Percentiles rank a stretch among this genome's conserved stretches.
Conservation (phyloP, 106 monocot species). For the Platanthera guangdongensis region DNA sequence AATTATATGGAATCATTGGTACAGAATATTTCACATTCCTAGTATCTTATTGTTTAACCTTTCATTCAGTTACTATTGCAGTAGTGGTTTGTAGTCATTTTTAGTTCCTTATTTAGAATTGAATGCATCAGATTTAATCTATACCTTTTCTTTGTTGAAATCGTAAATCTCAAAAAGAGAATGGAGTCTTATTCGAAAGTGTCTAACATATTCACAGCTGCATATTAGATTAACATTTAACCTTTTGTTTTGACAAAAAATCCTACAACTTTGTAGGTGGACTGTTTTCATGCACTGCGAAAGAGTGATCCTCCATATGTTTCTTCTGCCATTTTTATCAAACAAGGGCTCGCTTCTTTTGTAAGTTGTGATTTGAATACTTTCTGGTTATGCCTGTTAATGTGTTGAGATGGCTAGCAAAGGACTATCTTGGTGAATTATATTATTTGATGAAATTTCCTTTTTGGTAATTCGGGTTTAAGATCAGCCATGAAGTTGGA, state of each 20-base stretch:
- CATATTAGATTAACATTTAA: neutral
- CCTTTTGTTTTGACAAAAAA: neutral
- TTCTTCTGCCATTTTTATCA: constrained; percentile 73
- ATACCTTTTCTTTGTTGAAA: neutral
- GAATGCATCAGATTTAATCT: neutral
- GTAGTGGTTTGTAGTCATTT: neutral
- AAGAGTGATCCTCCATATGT: constrained; percentile 96
- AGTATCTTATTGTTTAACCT: neutral
- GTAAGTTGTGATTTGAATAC: constrained; percentile 41
- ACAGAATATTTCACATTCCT: neutral
- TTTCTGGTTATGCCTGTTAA: neutral
- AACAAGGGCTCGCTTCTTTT: constrained; percentile 88
- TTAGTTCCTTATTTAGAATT: neutral
- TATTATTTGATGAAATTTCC: neutral
- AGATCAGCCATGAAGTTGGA: neutral
- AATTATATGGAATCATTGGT: constrained; percentile 91
- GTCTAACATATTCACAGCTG: neutral
- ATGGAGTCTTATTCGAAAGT: neutral
- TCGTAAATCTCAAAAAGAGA: neutral
- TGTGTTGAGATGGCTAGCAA: neutral
- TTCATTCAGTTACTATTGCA: neutral
- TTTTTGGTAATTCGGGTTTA: neutral
- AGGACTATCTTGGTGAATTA: neutral
- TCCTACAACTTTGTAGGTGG: constrained; percentile 48
- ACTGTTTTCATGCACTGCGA: constrained; percentile 86